Evolutionary conservation across 257 asterid genomes (phyloP).

Genomic region (Forsythia suspensa): DNA sequence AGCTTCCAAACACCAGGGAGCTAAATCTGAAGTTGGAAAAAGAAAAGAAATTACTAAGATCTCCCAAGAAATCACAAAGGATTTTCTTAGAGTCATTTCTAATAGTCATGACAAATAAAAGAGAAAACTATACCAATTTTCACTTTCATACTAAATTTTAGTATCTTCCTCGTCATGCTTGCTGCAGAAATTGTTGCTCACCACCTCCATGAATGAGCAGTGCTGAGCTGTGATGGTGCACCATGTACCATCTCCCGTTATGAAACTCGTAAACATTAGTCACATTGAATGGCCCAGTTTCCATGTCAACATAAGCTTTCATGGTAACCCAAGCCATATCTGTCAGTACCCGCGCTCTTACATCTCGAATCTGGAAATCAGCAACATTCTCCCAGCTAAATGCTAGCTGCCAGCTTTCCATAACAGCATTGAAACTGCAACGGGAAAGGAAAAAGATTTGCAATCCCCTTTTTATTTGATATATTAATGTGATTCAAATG

Average conservation of each 20-base stretch:
- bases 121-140: slow-evolving; percentile 43
- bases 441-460: background rate
- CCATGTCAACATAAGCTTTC: slow-evolving; percentile 70
- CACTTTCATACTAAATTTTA: slow-evolving; percentile 30
- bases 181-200: slow-evolving; percentile 47
- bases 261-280: slow-evolving; percentile 77
- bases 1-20: slow-evolving; percentile 17
- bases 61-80: slow-evolving; percentile 23
- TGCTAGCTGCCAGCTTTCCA: slow-evolving; percentile 87
- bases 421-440: slow-evolving; percentile 71
- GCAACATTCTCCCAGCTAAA: slow-evolving; percentile 76
- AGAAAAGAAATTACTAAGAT: slow-evolving; percentile 19
- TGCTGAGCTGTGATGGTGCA: slow-evolving; percentile 88
- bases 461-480: background rate
- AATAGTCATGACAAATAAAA: slow-evolving; percentile 17
- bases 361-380: slow-evolving; percentile 71
- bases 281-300: slow-evolving; percentile 48
- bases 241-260: slow-evolving; percentile 89
- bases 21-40: slow-evolving; percentile 3
- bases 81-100: slow-evolving; percentile 24
- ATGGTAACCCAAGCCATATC: slow-evolving; percentile 93
- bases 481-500: background rate
- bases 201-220: slow-evolving; percentile 56
- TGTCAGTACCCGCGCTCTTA: slow-evolving; percentile 68
- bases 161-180: slow-evolving; percentile 30